Evolutionary conservation across 2,329 filamentous ascomycete genomes (phyloP), one percentile per base, ranked within the genome.

Genomic region (Sporothrix mexicana): DNA sequence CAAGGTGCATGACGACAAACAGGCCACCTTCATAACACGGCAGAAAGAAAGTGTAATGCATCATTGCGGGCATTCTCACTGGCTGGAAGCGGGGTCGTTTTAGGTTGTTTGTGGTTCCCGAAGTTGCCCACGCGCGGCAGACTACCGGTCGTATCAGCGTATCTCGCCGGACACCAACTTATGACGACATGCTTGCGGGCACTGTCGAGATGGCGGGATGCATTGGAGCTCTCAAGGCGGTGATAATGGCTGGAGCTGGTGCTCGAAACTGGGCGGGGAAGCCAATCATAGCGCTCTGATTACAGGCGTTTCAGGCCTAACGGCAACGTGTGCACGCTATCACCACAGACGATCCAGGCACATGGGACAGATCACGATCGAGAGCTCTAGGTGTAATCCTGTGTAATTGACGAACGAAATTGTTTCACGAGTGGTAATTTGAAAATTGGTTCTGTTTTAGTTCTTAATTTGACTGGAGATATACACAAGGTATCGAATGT

Each of bases 101-200:
- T 62, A 17, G 59, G 13, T 36, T 47, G 41, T 25, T 47, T 9
- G 36, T 20, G 17, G n/a, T 23, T 23, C 61, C n/a, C n/a, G 23
- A 23, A 23, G 20, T 41, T 8, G 57, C 10, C 13, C 2, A 5
- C 17, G 12, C 3, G 41, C n/a, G n/a, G 36, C n/a, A 49, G 23
- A 67, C 59, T 36, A 51, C 53, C 23, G 20, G 59, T 20, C 17
- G 10, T 30, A n/a, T 45, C 51, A 55, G 70, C 61, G 61, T 66
- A 66, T 47, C 61, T 66, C 61, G 61, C 61, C n/a, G 51, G 43
- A n/a, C 45, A 59, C 3, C n/a, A 47, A 49, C 13, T 36, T 72
- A 73, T 74, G 73, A 74, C 73, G 73, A 70, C 71, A 74, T 74
- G 45, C 1, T 4, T n/a, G 47, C 20, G 47, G 20, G 66, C 36